Evolutionary conservation across 2,329 filamentous ascomycete species (phyloP).

Genomic region (Fusarium sp.): DNA sequence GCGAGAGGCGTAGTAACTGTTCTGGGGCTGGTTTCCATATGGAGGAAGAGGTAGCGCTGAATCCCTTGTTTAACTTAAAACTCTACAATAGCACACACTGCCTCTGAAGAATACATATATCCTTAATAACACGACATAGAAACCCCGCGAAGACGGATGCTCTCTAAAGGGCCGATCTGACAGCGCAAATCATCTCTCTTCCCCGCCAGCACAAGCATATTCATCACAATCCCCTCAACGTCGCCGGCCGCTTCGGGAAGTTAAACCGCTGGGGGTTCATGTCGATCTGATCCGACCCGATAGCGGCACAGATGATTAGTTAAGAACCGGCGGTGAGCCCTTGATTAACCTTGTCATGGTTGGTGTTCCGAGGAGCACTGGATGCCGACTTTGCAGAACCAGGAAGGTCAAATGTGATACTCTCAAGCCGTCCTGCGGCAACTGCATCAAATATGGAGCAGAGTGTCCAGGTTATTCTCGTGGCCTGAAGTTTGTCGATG

Average conservation of each 20-base stretch:
- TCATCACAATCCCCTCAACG: conserved; percentile 7
- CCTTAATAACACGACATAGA: not conserved
- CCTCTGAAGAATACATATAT: not conserved
- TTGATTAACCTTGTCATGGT: conserved; percentile 44
- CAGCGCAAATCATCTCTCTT: conserved; percentile 20
- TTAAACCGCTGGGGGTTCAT: conserved; percentile 26
- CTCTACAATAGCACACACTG: not conserved
- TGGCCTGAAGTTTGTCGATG: conserved; percentile 52
- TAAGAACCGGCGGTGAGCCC: conserved; percentile 39
- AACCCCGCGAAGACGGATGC: not conserved
- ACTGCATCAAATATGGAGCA: conserved; percentile 52
- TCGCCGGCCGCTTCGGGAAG: conserved; percentile 32
- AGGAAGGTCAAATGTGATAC: conserved; percentile 59
- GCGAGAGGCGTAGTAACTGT: not conserved
- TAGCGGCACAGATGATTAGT: conserved; percentile 24
- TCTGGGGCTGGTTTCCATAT: conserved; percentile 2
- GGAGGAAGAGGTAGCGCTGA: not conserved
- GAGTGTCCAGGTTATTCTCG: conserved; percentile 53
- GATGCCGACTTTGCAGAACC: conserved; percentile 53
- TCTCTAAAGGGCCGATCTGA: not conserved
- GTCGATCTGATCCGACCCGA: conserved; percentile 33
- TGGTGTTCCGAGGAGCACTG: conserved; percentile 51
- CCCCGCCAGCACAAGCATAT: conserved; percentile 13
- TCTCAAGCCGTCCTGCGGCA: conserved; percentile 51
- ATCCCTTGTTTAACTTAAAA: not conserved